Evolutionary conservation across 352 stramenopile species (phyloP), one percentile per base, ranked within the genome.

Genomic region (Globisporangium camurandrum): DNA sequence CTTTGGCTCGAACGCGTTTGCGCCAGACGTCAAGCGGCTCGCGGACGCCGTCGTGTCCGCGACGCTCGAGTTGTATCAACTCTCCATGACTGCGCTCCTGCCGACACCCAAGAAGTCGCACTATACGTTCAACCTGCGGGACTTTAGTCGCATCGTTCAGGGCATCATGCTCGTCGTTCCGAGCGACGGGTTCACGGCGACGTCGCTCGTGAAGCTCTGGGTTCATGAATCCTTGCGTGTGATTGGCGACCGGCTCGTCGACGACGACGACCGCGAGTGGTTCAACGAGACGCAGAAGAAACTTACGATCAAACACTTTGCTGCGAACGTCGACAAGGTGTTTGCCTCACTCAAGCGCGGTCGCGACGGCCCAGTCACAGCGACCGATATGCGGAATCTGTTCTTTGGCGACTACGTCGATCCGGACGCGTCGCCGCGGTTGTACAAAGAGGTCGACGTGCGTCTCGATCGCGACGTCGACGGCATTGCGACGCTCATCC

Each of bases 81-180:
- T 79, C 9, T 67, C 79, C 3, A 95, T 95, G 69, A 67, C 71
- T 19, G 61, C 73, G 23, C 64, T 98, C 27, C 72, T 98, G 3
- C 91, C 93, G 24, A 98, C 93, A 12, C 93, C 93, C 0, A 88
- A 90, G 24, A 98, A 98, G 68, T 95, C 82, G 16, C 93, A 98
- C 67, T 98, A 98, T 67, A 97, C 92, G 16, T 98, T 98, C 66
- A 98, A 98, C 43, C 55, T 98, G 46, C 79, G 93, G 6, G 93
- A 98, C 59, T 97, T 98, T 49, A 88, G 81, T 30, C 69, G 91
- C 40, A 89, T 98, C 31, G 81, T 98, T 7, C 92, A 97, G 51
- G 92, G 93, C 26, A 86, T 98, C 24, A 91, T 98, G 70, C 68
- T 98, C 14, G 82, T 96, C 4, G 71, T 81, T 5, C 67, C 85